Conservation (phyloP, 441 rosid species). For the Pelargonium australe region DNA sequence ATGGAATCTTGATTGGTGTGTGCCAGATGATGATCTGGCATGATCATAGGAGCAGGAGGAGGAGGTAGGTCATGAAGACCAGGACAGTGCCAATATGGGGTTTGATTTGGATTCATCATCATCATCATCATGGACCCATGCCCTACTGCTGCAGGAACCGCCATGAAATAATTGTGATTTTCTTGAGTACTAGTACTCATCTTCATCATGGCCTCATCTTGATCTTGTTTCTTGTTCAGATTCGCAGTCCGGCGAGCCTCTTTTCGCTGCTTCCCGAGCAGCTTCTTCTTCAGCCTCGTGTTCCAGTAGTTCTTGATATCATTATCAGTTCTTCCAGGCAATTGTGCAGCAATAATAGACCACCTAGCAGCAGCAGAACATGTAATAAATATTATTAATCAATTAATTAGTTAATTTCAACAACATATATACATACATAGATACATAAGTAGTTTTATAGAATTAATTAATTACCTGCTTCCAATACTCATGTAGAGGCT, state of each 20-base stretch:
- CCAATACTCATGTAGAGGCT: conserved; percentile 24
- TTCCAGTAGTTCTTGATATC: conserved; percentile 75
- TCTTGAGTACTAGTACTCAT: too few relatives aligned
- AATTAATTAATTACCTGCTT: conserved; percentile 27
- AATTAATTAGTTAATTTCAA: not conserved
- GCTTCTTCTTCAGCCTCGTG: conserved; percentile 57
- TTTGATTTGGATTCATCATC: too few relatives aligned
- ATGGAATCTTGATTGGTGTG: conserved; percentile 35
- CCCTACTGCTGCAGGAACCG: too few relatives aligned
- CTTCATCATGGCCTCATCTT: too few relatives aligned
- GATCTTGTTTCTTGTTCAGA: not conserved
- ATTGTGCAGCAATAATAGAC: conserved; percentile 65
- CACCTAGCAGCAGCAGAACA: conserved; percentile 32
- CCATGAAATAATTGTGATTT: too few relatives aligned
- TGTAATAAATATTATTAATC: not conserved
- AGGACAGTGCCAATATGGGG: conserved; percentile 49
- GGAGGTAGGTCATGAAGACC: conserved; percentile 21
- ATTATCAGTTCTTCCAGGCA: conserved; percentile 67
- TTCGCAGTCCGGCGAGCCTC: conserved; percentile 30
- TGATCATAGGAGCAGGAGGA: conserved; percentile 25
- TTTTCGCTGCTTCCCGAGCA: conserved; percentile 63
- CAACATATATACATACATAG: not conserved
- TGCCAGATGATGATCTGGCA: conserved; percentile 32
- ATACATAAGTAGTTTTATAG: too few relatives aligned
- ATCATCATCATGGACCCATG: too few relatives aligned